Evolutionary conservation across 2,329 filamentous ascomycete species (phyloP).

Genomic region (Chaetomium sp.): DNA sequence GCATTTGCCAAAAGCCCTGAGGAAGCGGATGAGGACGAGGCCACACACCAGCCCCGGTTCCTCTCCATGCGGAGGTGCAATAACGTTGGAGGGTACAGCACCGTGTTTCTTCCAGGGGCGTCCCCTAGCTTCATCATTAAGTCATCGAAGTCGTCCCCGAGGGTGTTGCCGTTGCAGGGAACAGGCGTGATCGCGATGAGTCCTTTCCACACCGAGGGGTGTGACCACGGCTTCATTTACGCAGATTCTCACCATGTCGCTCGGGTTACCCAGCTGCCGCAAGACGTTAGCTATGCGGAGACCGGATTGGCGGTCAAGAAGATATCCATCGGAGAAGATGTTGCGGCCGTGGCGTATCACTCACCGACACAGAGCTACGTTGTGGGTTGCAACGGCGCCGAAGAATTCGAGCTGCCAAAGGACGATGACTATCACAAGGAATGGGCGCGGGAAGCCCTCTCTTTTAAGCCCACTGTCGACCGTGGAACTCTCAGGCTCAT

Average conservation of each 20-base stretch:
- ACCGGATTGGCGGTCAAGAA: slow-evolving; percentile 71
- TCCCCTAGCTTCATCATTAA: slow-evolving; percentile 80
- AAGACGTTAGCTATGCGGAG: slow-evolving; percentile 61
- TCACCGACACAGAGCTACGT: slow-evolving; percentile 68
- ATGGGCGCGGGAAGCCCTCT: slow-evolving; percentile 65
- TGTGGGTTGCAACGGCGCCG: slow-evolving; percentile 59
- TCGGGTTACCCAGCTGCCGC: slow-evolving; percentile 65
- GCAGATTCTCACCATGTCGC: slow-evolving; percentile 66
- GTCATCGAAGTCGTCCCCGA: slow-evolving; percentile 69
- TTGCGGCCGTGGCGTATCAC: slow-evolving; percentile 71
- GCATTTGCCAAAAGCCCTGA: slow-evolving; percentile 54
- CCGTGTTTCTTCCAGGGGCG: slow-evolving; percentile 74
- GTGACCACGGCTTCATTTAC: slow-evolving; percentile 77
- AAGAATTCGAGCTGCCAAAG: slow-evolving; percentile 75
- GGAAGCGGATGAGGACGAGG: slow-evolving; percentile 44
- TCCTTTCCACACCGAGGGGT: slow-evolving; percentile 68
- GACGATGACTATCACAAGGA: slow-evolving; percentile 80
- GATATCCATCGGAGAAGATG: slow-evolving; percentile 61
- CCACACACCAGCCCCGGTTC: slow-evolving; percentile 39
- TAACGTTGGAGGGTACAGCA: slow-evolving; percentile 70
- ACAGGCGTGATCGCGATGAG: slow-evolving; percentile 64
- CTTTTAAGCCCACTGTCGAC: slow-evolving; percentile 60
- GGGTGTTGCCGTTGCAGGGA: slow-evolving; percentile 66
- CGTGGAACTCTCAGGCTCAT: slow-evolving; percentile 72
- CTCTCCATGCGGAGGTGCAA: slow-evolving; percentile 51